Conservation (phyloP, 139 green algal species). For the Coelastrella sp. region DNA sequence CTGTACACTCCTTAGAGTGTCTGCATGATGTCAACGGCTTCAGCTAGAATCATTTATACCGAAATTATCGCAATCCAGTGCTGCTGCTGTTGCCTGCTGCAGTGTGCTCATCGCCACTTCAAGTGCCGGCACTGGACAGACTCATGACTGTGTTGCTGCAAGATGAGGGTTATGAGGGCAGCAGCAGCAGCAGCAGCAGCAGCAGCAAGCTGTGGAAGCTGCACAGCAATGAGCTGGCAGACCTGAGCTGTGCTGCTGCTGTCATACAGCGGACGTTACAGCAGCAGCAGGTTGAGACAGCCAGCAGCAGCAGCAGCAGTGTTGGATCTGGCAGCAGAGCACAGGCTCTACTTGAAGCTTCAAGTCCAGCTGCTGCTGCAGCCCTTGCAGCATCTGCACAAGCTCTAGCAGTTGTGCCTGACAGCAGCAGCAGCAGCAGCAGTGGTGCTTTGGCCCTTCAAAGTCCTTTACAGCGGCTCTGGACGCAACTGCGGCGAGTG, state of each 20-base stretch:
- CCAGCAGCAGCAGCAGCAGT: constrained; percentile 12
- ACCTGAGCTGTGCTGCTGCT: background rate
- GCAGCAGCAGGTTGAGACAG: background rate
- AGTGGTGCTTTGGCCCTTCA: constrained; percentile 1
- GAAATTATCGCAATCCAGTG: background rate
- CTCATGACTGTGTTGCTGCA: constrained; percentile 16
- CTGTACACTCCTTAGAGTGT: background rate
- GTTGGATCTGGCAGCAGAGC: background rate
- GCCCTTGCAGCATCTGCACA: no score
- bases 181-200: no score
- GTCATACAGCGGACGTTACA: constrained; percentile 2
- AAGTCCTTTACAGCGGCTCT: background rate
- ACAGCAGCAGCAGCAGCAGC: constrained; percentile 31
- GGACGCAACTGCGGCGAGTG: background rate
- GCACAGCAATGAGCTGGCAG: constrained; percentile 17
- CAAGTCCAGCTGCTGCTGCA: no score
- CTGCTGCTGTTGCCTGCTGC: background rate
- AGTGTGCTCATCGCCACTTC: background rate
- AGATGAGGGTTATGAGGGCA: background rate
- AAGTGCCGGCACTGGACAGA: background rate
- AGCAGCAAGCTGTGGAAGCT: background rate
- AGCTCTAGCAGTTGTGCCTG: no score
- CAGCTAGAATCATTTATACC: background rate
- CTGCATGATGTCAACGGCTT: background rate
- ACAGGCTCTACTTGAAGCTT: no score